phyloP scores from a whole-genome alignment of 108 stramenopile species.

The Nannochloropsis oceanica region DNA sequence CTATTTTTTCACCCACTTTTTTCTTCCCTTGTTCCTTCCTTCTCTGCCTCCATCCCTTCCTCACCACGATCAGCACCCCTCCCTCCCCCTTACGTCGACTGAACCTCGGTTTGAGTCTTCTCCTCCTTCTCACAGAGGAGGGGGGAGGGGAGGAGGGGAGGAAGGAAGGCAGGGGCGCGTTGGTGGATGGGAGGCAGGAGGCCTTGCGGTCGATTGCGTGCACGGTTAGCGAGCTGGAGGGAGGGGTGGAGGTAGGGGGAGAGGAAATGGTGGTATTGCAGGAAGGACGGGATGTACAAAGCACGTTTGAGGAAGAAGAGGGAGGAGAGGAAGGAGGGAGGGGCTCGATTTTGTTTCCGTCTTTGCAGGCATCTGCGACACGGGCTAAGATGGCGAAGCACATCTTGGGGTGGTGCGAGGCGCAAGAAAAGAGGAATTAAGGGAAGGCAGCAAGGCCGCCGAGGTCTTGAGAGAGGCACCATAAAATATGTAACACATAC shows the following conservation, averaged over 20 bases:
- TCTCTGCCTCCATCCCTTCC: too few species aligned
- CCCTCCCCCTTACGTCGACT: neutral
- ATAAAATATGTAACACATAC: too few species aligned
- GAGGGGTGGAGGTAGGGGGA: neutral
- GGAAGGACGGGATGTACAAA: neutral
- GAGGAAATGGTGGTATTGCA: neutral
- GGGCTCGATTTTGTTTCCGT: neutral
- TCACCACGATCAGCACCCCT: neutral
- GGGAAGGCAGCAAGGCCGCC: too few species aligned
- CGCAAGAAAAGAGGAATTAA: too few species aligned
- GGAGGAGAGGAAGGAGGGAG: neutral
- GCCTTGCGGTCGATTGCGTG: neutral
- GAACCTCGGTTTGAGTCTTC: neutral
- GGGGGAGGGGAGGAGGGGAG: neutral
- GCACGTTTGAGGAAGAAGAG: neutral
- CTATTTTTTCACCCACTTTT: too few species aligned
- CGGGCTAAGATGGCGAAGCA: neutral
- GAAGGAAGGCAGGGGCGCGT: neutral
- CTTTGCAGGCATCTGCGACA: neutral
- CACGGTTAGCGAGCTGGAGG: neutral
- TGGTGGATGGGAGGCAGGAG: neutral
- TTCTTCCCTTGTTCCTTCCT: too few species aligned
- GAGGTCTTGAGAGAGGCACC: too few species aligned
- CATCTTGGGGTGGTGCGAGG: too few species aligned
- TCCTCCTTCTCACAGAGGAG: neutral